Evolutionary conservation across 108 stramenopile species (phyloP), one percentile per base, ranked within the genome.

Genomic region (Pseudonitzschia multiseries): DNA sequence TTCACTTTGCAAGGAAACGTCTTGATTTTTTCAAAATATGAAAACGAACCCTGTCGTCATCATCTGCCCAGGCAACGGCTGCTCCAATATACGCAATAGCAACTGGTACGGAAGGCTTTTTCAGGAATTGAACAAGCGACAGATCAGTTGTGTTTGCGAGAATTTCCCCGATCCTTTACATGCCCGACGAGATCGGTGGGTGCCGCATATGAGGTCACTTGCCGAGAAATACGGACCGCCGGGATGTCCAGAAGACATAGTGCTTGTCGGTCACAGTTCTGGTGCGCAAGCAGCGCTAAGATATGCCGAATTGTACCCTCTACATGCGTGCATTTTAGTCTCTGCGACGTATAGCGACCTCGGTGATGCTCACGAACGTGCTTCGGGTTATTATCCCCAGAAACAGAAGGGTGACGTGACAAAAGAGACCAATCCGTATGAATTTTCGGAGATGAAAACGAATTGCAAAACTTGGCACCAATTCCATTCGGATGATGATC

Each of bases 401-500:
- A 71, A 27, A 40, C 44, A 52, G 17, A 26, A n/a, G 8, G 68
- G 68, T 68, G 75, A 75, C 28, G 71, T 56, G 18, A 61, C 26
- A 29, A 65, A 48, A 14, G 79, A 80, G 42, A 68, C 46, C 12
- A 89, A 89, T 80, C 72, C 72, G 5, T 89, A 89, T 54, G 54
- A 68, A 24, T 89, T 89, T 78, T 73, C 80, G 10, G 43, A 69
- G 8, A 89, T 89, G 89, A 84, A 69, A 52, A 59, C 61, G 41
- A 86, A 89, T 66, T 86, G 86, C 60, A 48, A 69, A 48, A 29
- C 32, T 33, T 90, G 87, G 87, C 57, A 81, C 65, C 89, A 90
- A 65, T 90, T 87, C 61, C 89, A 90, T 81, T 80, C 82, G 0
- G 85, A 88, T 73, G 85, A 90, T 77, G 87, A 87, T 73, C 89